Percentiles rank a stretch among this genome's conserved stretches.
These are phyloP conservation scores for Aspergillus proliferans DNA, from an alignment of 2,329 filamentous ascomycete genomes.

Conservation along the genomic window DNA sequence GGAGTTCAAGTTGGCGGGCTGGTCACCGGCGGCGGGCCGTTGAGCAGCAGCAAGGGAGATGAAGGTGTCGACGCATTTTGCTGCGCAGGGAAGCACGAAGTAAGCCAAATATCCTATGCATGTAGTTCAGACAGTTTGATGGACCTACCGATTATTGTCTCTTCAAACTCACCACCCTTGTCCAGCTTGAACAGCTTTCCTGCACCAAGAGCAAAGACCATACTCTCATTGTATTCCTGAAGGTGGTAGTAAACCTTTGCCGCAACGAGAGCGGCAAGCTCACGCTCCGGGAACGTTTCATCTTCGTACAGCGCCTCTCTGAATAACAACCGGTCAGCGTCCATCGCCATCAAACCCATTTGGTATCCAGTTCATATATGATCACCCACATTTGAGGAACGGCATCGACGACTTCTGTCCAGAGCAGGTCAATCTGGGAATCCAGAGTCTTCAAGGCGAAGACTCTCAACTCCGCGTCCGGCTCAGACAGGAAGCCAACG, in stretches of 20 bases:
- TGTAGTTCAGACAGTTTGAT: background rate
- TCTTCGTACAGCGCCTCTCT: constrained; percentile 98
- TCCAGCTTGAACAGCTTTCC: constrained; percentile 94
- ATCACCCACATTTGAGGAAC: constrained; percentile 80
- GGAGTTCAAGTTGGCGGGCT: constrained; percentile 66
- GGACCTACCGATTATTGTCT: constrained; percentile 80
- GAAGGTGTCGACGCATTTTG: constrained; percentile 96
- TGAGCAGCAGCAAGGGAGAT: constrained; percentile 68
- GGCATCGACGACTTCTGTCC: constrained; percentile 91
- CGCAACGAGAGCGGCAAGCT: constrained; percentile 87
- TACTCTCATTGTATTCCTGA: constrained; percentile 98
- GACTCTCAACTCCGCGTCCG: constrained; percentile 86
- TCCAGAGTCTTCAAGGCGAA: constrained; percentile 95
- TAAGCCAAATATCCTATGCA: constrained; percentile 5
- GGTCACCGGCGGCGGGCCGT: constrained; percentile 45
- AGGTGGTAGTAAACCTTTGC: constrained; percentile 99
- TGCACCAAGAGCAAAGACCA: constrained; percentile 93
- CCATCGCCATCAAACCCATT: background rate
- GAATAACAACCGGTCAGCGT: constrained; percentile 13
- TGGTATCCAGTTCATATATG: background rate
- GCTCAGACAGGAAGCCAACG: constrained; percentile 89
- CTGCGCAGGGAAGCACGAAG: constrained; percentile 26
- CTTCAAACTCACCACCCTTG: constrained; percentile 87
- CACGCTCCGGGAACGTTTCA: constrained; percentile 85
- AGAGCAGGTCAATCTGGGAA: constrained; percentile 91